Conservation (phyloP, 768 basidiomycete species). For the Tricholoma bakamatsutake region DNA sequence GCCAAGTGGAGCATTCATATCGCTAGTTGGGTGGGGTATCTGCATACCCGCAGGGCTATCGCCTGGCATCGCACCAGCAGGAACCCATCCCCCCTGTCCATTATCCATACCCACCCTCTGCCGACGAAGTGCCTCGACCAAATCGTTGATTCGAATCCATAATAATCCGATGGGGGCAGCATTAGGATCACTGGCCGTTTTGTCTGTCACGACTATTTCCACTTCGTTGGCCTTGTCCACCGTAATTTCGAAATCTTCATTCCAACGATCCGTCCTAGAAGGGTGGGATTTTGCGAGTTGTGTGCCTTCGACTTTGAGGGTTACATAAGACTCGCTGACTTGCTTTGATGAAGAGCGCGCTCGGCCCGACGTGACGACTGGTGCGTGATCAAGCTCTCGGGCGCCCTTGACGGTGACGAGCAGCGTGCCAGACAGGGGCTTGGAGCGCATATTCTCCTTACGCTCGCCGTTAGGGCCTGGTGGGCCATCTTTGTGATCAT, state of each 20-base stretch:
- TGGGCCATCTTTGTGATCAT: conserved; percentile 25
- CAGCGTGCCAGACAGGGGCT: conserved; percentile 90
- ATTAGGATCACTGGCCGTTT: conserved; percentile 73
- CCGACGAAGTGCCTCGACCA: conserved; percentile 87
- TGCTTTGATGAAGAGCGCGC: conserved; percentile 78
- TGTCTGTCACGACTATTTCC: conserved; percentile 94
- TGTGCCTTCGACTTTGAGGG: conserved; percentile 94
- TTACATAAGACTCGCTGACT: conserved; percentile 80
- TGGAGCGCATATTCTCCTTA: conserved; percentile 89
- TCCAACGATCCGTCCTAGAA: conserved; percentile 93
- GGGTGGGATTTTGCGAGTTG: conserved; percentile 90
- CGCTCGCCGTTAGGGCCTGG: conserved; percentile 74
- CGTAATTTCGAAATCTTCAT: conserved; percentile 92
- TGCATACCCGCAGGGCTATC: conserved; percentile 34
- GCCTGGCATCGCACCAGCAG: conserved; percentile 83
- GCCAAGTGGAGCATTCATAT: conserved; percentile 45
- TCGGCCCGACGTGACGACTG: conserved; percentile 50
- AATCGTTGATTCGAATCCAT: conserved; percentile 91
- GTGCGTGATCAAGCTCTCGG: conserved; percentile 92
- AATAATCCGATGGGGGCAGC: conserved; percentile 89
- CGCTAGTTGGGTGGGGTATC: conserved; percentile 29
- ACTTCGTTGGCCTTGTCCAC: conserved; percentile 99
- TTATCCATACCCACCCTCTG: conserved; percentile 88
- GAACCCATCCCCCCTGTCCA: conserved; percentile 93
- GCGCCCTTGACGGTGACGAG: conserved; percentile 85